Conservation (phyloP, 2,329 filamentous ascomycete genomes). For the Aspergillus sp. region DNA sequence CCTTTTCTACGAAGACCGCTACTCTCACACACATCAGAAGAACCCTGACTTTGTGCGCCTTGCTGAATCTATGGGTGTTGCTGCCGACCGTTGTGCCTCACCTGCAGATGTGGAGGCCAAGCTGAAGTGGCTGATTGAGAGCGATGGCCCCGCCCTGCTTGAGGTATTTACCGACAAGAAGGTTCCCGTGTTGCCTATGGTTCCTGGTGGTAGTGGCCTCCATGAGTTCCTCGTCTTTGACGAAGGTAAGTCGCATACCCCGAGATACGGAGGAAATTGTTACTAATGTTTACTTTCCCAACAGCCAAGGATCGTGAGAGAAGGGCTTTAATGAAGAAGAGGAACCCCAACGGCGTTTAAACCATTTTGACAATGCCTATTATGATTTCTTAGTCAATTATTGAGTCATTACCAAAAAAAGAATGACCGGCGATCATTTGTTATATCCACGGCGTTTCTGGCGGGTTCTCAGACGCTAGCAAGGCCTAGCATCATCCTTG, state of each 20-base stretch:
- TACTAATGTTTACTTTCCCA: conserved; percentile 16
- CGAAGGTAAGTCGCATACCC: conserved; percentile 55
- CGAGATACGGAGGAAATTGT: background rate
- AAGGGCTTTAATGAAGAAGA: conserved; percentile 65
- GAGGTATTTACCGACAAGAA: conserved; percentile 85
- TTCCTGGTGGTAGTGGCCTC: conserved; percentile 79
- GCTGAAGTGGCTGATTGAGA: conserved; percentile 84
- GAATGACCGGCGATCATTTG: conserved; percentile 26
- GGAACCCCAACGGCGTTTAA: conserved; percentile 42
- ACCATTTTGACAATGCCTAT: conserved; percentile 18
- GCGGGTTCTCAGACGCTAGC: conserved; percentile 36
- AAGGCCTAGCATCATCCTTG: conserved; percentile 14
- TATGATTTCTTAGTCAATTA: conserved; percentile 21
- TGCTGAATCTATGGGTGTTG: conserved; percentile 85
- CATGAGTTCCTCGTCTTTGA: conserved; percentile 94
- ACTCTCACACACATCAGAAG: conserved; percentile 84
- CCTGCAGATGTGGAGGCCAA: conserved; percentile 74
- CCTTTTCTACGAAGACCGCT: conserved; percentile 94
- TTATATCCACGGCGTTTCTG: conserved; percentile 47
- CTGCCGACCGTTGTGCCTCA: conserved; percentile 69
- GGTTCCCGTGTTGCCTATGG: conserved; percentile 91
- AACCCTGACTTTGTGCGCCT: conserved; percentile 98
- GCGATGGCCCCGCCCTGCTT: conserved; percentile 86
- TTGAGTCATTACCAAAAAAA: conserved; percentile 21
- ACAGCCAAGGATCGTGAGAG: conserved; percentile 67